These are phyloP conservation scores for Agapanthus africanus DNA, from an alignment of 106 monocot species.

Conservation along the genomic window DNA sequence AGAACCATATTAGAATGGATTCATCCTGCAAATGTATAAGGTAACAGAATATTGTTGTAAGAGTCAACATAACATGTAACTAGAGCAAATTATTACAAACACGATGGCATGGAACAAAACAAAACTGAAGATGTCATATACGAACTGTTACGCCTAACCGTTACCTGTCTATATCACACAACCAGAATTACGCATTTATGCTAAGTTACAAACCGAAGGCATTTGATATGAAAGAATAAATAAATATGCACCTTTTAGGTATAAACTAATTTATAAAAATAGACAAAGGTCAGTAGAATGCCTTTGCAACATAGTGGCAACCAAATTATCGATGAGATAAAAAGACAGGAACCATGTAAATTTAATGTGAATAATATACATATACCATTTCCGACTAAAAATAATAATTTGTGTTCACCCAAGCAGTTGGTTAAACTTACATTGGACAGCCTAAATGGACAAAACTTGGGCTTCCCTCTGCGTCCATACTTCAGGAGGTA, in stretches of 20 bases:
- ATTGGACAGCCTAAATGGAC: constrained; percentile 21
- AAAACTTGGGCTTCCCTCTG: constrained; percentile 22
- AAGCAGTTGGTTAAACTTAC: constrained; percentile 1
- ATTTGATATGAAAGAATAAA: too few species aligned
- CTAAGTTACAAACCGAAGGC: neutral
- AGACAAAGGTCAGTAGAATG: neutral
- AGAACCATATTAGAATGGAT: constrained; percentile 89
- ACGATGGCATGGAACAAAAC: neutral
- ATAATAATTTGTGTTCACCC: neutral
- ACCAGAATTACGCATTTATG: neutral
- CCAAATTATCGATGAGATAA: neutral
- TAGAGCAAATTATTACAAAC: neutral
- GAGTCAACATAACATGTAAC: neutral
- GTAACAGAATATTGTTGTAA: neutral
- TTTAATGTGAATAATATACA: neutral
- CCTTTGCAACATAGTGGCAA: neutral
- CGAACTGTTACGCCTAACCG: neutral
- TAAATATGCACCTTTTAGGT: too few species aligned
- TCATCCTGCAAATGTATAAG: constrained; percentile 64
- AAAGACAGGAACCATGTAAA: neutral
- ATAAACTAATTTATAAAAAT: neutral
- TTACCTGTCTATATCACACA: constrained; percentile 1
- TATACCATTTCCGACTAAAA: neutral
- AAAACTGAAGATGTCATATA: neutral
- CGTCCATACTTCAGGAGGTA: constrained; percentile 21